These are phyloP conservation scores for Arthrinium puccinioides DNA, from an alignment of 2,329 filamentous ascomycete genomes.

Conservation along the genomic window DNA sequence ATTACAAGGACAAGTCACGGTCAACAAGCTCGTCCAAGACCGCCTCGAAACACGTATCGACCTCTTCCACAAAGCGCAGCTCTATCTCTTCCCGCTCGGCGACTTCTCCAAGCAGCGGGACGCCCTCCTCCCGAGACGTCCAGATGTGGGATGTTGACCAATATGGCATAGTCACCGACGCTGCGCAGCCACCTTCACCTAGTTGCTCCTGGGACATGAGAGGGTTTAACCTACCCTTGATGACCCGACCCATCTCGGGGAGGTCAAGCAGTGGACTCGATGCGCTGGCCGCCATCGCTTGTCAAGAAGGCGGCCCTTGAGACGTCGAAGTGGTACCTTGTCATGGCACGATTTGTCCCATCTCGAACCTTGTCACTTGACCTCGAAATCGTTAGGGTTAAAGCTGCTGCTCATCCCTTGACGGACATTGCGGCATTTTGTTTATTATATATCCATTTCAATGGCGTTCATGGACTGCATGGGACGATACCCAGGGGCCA, in stretches of 20 bases:
- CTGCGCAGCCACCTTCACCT: conserved; percentile 28
- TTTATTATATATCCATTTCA: no score
- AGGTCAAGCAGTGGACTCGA: conserved; percentile 46
- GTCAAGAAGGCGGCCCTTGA: conserved; percentile 33
- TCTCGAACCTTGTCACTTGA: no score
- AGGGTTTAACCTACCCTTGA: conserved; percentile 34
- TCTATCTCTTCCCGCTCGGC: conserved; percentile 25
- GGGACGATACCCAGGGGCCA: conserved; percentile 23
- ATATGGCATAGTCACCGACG: conserved; percentile 25
- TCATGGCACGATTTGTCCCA: no score
- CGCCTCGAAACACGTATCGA: conserved; percentile 17
- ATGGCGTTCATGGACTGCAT: no score
- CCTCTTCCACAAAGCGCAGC: conserved; percentile 20
- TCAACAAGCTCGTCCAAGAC: conserved; percentile 28
- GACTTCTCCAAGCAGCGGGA: conserved; percentile 20
- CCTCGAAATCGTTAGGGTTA: no score
- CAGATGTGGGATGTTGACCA: conserved; percentile 35
- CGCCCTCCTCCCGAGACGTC: conserved; percentile 19
- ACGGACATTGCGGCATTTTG: no score
- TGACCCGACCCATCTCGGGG: conserved; percentile 33
- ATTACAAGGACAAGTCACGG: conserved; percentile 57
- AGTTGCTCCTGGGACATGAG: conserved; percentile 39
- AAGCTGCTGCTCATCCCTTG: no score
- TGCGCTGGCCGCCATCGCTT: conserved; percentile 46
- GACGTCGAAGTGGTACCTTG: no score